These are phyloP conservation scores for Tricholoma bakamatsutake DNA, from an alignment of 768 basidiomycete species.

Conservation along the genomic window DNA sequence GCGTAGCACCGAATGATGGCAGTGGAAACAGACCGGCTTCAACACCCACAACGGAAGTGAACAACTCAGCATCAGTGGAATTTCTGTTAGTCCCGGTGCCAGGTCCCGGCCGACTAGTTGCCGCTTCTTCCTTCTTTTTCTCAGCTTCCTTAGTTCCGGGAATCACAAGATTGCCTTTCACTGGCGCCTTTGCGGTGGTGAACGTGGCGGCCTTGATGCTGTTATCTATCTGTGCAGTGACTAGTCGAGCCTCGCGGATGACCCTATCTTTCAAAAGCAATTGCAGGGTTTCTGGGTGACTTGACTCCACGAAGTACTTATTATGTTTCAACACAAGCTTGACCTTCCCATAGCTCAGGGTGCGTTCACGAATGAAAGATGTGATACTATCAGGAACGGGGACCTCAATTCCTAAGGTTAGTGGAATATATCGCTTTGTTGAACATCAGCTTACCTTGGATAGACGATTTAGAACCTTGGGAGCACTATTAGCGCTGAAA, in stretches of 20 bases:
- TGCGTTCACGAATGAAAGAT: conserved; percentile 86
- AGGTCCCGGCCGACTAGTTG: conserved; percentile 23
- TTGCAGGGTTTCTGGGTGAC: conserved; percentile 90
- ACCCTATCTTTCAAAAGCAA: conserved; percentile 78
- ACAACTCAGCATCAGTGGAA: conserved; percentile 66
- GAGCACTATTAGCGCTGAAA: conserved; percentile 18
- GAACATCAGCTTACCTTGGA: conserved; percentile 51
- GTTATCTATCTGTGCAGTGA: conserved; percentile 61
- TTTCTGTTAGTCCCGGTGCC: conserved; percentile 13
- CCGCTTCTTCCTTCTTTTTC: conserved; percentile 52
- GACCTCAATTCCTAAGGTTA: conserved; percentile 44
- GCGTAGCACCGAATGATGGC: not conserved
- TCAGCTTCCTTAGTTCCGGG: conserved; percentile 78
- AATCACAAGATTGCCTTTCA: conserved; percentile 77
- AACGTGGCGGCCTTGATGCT: conserved; percentile 73
- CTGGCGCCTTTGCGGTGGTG: conserved; percentile 78
- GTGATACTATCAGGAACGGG: conserved; percentile 87
- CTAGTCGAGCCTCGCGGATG: conserved; percentile 80
- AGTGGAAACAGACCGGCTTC: conserved; percentile 58
- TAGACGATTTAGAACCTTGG: conserved; percentile 70
- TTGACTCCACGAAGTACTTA: conserved; percentile 95
- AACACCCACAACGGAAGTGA: conserved; percentile 95
- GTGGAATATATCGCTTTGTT: not conserved
- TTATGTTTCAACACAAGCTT: conserved; percentile 98
- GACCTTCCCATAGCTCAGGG: conserved; percentile 95